Base-by-base conservation (phyloP, 164 flowering plant genomes). In the Vitis amurensis region DNA sequence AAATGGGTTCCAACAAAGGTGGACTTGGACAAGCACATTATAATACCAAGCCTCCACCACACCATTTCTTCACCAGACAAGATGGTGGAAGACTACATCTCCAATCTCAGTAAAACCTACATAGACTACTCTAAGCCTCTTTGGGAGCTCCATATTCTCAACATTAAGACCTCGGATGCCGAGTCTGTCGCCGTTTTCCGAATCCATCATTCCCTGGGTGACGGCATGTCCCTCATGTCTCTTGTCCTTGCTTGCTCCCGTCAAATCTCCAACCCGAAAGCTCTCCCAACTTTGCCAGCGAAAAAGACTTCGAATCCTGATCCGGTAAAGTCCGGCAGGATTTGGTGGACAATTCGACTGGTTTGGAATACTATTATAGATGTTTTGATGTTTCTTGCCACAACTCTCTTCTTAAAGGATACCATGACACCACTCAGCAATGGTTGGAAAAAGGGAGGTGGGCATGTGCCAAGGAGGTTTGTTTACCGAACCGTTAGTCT, bases 191-290 rank as follows among this genome's bases (percentile, higher is more conserved):
- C 71, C 3, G 48, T 89, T 3, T 75, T 86, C 44, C 76, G 84
- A 51, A 71, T 87, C 63, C 93, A 91, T 73, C 96, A 91, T 72
- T 89, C 97, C 0, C 71, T 89, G 9, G 94, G 97, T 4, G 94
- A 91, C 59, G 94, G 92, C 16, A 61, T 76, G 11, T 91, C 94
- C 2, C 83, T 89, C 23, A 79, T 89, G 59, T 82, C 90, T 13
- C 85, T 88, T 11, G 68, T 87, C 6, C 77, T 87, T 8, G 86
- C 92, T n/a, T 79, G 85, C 64, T 81, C 89, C 8, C 77, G 86
- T 3, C 77, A 80, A 71, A 58, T 72, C 27, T 59, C 85, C 1
- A 76, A 89, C 64, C 91, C 85, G 0, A 52, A 74, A 2, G 78
- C 83, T 5, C 57, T 84, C 30, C 94, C 97, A 0, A 74, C 88